Percentiles rank a stretch among this genome's conserved stretches.
phyloP scores from a whole-genome alignment of 2,329 filamentous ascomycete genomes.

The Endoconidiophora polonica region DNA sequence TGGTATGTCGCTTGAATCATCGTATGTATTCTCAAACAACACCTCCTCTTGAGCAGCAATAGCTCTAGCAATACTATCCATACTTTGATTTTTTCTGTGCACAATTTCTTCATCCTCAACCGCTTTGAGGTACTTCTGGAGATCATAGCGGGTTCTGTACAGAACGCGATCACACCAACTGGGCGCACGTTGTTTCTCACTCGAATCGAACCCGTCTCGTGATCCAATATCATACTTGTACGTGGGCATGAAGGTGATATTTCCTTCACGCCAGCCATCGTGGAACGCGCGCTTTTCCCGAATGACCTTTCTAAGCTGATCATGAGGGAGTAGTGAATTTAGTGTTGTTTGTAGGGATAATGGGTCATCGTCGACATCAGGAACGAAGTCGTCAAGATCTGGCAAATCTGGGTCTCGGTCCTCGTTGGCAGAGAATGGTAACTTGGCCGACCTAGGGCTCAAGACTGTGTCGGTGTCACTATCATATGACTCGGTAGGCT shows the following conservation, averaged over 20 bases:
- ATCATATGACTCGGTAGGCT: constrained; percentile 11
- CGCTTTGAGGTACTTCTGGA: constrained; percentile 45
- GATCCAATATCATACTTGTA: constrained; percentile 98
- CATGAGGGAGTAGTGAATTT: constrained; percentile 71
- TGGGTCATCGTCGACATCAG: constrained; percentile 60
- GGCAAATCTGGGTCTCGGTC: constrained; percentile 23
- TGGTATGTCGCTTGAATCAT: constrained; percentile 23
- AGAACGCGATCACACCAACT: constrained; percentile 96
- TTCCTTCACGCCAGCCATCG: constrained; percentile 81
- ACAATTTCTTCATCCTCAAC: constrained; percentile 48
- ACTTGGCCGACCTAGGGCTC: constrained; percentile 9
- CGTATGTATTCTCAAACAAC: constrained; percentile 81
- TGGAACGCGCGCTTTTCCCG: constrained; percentile 64
- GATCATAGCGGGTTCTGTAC: constrained; percentile 61
- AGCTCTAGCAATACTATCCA: constrained; percentile 65
- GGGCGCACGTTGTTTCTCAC: constrained; percentile 80
- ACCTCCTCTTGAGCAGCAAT: constrained; percentile 59
- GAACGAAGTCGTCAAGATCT: constrained; percentile 47
- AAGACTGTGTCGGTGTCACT: constrained; percentile 14
- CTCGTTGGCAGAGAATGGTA: constrained; percentile 4
- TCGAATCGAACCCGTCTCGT: constrained; percentile 80
- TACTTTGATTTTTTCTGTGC: constrained; percentile 57
- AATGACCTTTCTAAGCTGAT: constrained; percentile 66
- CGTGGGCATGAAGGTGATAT: constrained; percentile 76
- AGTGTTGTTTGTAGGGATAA: constrained; percentile 78